Base-by-base conservation (phyloP, 176 grass and related monocot genomes). In the Musa troglodytarum region DNA sequence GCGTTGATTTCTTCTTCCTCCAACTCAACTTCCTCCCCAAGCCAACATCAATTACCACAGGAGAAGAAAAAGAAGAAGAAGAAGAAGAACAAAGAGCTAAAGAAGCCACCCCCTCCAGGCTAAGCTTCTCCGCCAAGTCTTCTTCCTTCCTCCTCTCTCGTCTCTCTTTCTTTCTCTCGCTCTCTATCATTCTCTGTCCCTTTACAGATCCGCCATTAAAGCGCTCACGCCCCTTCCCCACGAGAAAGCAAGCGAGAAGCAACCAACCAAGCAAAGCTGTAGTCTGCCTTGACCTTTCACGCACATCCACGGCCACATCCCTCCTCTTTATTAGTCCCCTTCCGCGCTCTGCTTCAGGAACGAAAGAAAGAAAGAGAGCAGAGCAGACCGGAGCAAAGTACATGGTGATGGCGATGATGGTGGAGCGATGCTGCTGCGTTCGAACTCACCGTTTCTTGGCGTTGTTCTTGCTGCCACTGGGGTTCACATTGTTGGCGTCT, bases 211-310 rank as follows among this genome's bases (percentile, higher is more conserved):
- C 65, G 65, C 65, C 65, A 67, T 67, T 67, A 67, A 67, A 67
- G 65, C 65, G 65, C 65, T 67, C 65, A 67, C 65, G 65, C 65
- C 65, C 29, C 65, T 67, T 67, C 65, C 65, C 65, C 65, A 67
- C 65, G 65, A 67, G 65, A 67, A 67, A 67, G 65, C 65, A 14
- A 29, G 57, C 16, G 65, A 28, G 26, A 26, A 28, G 65, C 10
- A 15, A 67, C 12, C 65, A 34, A 13, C 13, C 13, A 13, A 67
- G 65, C 65, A 67, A 67, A 25, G 65, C 25, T 67, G 65, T 67
- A 16, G n/a, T 6, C 25, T 26, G 14, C 10, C 65, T 29, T 25
- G 13, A 29, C 12, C 65, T 34, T 67, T 67, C 65, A 43, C 65
- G 65, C 25, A 34, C 65, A 67, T 34, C 65, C 2, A 67, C 65